phyloP scores from a whole-genome alignment of 257 asterid species.

The Verbascum thapsus region DNA sequence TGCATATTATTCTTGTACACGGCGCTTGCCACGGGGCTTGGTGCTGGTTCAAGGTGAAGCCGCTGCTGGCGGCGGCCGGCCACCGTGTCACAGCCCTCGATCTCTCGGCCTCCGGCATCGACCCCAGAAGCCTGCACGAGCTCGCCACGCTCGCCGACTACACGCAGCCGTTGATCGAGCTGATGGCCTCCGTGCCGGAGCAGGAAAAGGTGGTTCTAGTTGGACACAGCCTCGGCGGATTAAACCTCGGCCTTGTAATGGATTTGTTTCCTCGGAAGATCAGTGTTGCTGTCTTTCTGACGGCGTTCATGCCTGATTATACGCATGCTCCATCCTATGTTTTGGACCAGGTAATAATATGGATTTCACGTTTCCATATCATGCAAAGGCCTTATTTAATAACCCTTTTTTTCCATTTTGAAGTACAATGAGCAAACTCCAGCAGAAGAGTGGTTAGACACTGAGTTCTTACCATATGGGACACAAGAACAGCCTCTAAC shows the following conservation, averaged over 20 bases:
- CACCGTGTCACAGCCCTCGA: constrained; percentile 59
- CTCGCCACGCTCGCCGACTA: constrained; percentile 44
- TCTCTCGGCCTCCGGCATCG: constrained; percentile 57
- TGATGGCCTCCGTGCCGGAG: constrained; percentile 41
- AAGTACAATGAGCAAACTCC: constrained; percentile 41
- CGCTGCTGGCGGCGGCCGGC: constrained; percentile 62
- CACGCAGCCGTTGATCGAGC: constrained; percentile 43
- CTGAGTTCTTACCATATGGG: constrained; percentile 40
- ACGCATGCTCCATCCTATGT: constrained; percentile 41
- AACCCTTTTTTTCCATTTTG: neutral
- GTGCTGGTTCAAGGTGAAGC: constrained; percentile 67
- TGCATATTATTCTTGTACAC: constrained; percentile 58
- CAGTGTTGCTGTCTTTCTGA: constrained; percentile 44
- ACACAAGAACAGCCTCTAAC: constrained; percentile 37
- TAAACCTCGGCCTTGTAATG: constrained; percentile 43
- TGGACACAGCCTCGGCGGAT: constrained; percentile 65
- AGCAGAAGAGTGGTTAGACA: constrained; percentile 47
- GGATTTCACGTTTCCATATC: too few species aligned
- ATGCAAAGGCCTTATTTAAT: neutral
- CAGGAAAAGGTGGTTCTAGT: constrained; percentile 54
- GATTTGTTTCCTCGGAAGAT: constrained; percentile 51
- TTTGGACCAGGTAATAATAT: constrained; percentile 43
- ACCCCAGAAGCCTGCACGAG: constrained; percentile 36
- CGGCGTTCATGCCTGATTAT: constrained; percentile 58
- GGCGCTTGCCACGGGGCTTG: constrained; percentile 78